Percentiles rank a stretch among this genome's conserved stretches.
These are phyloP conservation scores for Falciphora oryzae DNA, from an alignment of 2,329 filamentous ascomycete species.

Conservation along the genomic window DNA sequence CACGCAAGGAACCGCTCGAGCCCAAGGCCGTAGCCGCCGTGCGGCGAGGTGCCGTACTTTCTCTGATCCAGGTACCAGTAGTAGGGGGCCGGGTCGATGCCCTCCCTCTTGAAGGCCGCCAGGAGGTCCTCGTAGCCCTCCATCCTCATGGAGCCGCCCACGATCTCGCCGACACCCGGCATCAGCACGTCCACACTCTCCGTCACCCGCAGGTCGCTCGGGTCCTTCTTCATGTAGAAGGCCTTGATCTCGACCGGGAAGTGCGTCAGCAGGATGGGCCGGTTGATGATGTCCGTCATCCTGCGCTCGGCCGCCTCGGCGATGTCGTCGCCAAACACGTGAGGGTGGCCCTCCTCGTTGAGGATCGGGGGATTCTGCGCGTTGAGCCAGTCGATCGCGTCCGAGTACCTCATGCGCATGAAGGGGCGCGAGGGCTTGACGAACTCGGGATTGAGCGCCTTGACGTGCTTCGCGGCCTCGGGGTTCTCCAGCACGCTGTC, in stretches of 20 bases:
- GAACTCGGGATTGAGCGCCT: constrained; percentile 89
- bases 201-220: constrained; percentile 72
- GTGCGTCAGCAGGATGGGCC: constrained; percentile 74
- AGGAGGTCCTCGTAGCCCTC: constrained; percentile 85
- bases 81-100: constrained; percentile 78
- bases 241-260: constrained; percentile 98
- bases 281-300: constrained; percentile 97
- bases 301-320: constrained; percentile 87
- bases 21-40: constrained; percentile 49
- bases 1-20: constrained; percentile 72
- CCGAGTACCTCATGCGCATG: constrained; percentile 88
- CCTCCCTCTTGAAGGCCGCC: constrained; percentile 79
- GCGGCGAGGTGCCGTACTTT: constrained; percentile 69
- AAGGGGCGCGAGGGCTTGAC: constrained; percentile 77
- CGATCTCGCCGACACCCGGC: constrained; percentile 96
- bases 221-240: constrained; percentile 97
- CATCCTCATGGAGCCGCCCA: constrained; percentile 96
- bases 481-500: constrained; percentile 71
- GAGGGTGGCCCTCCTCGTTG: constrained; percentile 87
- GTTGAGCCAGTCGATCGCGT: constrained; percentile 90
- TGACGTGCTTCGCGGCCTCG: constrained; percentile 64
- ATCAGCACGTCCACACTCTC: constrained; percentile 81
- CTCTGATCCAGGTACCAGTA: constrained; percentile 99
- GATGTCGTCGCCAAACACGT: constrained; percentile 94
- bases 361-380: constrained; percentile 73